phyloP scores from a whole-genome alignment of 2,329 filamentous ascomycete genomes.

The Septoria linicola region DNA sequence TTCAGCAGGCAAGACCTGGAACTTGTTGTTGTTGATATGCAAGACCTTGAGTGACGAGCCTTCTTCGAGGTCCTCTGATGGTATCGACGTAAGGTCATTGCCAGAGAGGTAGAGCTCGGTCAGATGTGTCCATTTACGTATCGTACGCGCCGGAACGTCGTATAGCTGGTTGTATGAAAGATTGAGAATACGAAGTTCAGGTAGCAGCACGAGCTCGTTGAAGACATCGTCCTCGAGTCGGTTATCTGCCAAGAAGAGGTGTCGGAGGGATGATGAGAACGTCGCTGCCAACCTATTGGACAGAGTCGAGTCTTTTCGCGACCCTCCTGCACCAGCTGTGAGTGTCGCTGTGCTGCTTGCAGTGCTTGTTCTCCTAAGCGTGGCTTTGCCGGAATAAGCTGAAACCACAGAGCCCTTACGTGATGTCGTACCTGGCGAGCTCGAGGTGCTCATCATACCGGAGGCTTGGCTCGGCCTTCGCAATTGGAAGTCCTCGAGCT shows the following conservation, averaged over 20 bases:
- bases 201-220: slow-evolving; percentile 78
- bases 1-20: slow-evolving; percentile 92
- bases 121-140: slow-evolving; percentile 85
- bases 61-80: slow-evolving; percentile 91
- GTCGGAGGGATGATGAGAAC: slow-evolving; percentile 80
- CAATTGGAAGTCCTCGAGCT: slow-evolving; percentile 60
- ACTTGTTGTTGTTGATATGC: slow-evolving; percentile 96
- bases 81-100: slow-evolving; percentile 87
- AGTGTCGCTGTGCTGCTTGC: slow-evolving; percentile 58
- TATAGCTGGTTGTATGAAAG: slow-evolving; percentile 92
- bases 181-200: slow-evolving; percentile 84
- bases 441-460: slow-evolving; percentile 61
- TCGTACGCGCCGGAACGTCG: slow-evolving; percentile 83
- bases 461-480: slow-evolving; percentile 84
- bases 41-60: slow-evolving; percentile 82
- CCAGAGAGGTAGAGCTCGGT: slow-evolving; percentile 92
- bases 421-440: slow-evolving; percentile 42
- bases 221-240: slow-evolving; percentile 92
- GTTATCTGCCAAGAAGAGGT: slow-evolving; percentile 90
- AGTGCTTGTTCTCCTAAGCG: slow-evolving; percentile 69
- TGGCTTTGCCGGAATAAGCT: slow-evolving; percentile 65
- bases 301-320: slow-evolving; percentile 84
- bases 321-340: slow-evolving; percentile 57
- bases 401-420: slow-evolving; percentile 85
- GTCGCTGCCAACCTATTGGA: slow-evolving; percentile 78